Percentiles rank a stretch among this genome's conserved stretches.
Evolutionary conservation across 768 basidiomycete genomes (phyloP).

Genomic region (Naganishia randhawae): DNA sequence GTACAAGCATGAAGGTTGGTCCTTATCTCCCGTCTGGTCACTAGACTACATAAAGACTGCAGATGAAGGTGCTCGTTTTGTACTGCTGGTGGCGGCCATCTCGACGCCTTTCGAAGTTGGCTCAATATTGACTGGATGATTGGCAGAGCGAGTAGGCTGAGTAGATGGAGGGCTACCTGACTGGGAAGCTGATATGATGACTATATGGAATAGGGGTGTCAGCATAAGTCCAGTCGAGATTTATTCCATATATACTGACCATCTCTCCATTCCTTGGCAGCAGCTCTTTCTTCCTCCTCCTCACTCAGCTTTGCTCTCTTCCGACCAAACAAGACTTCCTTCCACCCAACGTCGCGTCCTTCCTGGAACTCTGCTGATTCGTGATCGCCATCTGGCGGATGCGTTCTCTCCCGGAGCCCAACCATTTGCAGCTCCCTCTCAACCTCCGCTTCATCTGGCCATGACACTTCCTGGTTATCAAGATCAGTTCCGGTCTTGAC

Average conservation of each 20-base stretch:
- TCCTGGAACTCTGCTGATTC: conserved; percentile 28
- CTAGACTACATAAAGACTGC: conserved; percentile 22
- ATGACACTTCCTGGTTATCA: conserved; percentile 40
- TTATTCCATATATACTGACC: conserved; percentile 19
- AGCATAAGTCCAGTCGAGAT: not conserved
- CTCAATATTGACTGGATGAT: conserved; percentile 2
- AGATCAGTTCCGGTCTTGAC: conserved; percentile 29
- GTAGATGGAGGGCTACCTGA: not conserved
- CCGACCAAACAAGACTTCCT: conserved; percentile 49
- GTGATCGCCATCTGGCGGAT: conserved; percentile 28
- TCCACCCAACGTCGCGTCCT: conserved; percentile 41
- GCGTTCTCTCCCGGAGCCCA: conserved; percentile 46
- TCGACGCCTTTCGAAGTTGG: conserved; percentile 1
- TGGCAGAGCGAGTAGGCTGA: not conserved
- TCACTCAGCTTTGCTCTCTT: conserved; percentile 34
- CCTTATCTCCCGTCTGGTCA: too few species aligned
- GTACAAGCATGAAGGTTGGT: not conserved
- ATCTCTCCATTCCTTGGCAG: conserved; percentile 34
- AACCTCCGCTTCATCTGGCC: conserved; percentile 38
- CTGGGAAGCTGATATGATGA: not conserved
- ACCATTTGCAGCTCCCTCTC: conserved; percentile 50
- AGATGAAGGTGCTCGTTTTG: conserved; percentile 22
- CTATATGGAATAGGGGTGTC: not conserved
- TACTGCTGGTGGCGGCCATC: not conserved
- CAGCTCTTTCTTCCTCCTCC: conserved; percentile 32